phyloP scores from a whole-genome alignment of 176 grass and related monocot species.

The Pontederia paniculata region DNA sequence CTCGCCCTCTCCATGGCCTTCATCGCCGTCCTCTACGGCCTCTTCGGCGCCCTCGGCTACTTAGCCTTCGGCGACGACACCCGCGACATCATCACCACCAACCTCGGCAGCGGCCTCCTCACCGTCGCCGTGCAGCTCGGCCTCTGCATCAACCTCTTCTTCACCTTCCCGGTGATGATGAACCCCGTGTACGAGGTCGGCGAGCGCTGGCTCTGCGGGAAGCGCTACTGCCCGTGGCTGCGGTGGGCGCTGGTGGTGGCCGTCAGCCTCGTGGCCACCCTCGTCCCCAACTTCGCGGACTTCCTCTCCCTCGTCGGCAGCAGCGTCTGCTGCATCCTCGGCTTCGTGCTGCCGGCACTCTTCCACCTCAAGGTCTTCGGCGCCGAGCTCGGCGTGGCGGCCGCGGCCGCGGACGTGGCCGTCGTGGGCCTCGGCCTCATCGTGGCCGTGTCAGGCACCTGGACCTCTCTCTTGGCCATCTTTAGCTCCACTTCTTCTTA shows the following conservation, averaged over 20 bases:
- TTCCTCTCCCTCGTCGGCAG: conserved; percentile 83
- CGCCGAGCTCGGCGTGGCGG: conserved; percentile 31
- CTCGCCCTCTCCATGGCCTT: conserved; percentile 70
- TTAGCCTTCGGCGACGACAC: conserved; percentile 2
- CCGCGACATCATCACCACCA: conserved; percentile 6
- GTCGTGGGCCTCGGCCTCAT: conserved; percentile 41
- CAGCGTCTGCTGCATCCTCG: conserved; percentile 74
- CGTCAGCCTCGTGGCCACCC: conserved; percentile 55
- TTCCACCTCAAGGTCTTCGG: conserved; percentile 84
- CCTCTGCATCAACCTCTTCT: conserved; percentile 92
- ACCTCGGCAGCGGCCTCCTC: conserved; percentile 26
- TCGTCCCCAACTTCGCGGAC: conserved; percentile 80
- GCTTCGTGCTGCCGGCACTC: conserved; percentile 62
- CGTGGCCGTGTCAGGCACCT: conserved; percentile 61
- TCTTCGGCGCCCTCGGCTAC: conserved; percentile 8
- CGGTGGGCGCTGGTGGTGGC: conserved; percentile 51
- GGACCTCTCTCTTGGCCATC: conserved; percentile 69
- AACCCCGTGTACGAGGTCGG: conserved; percentile 84
- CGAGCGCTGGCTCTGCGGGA: conserved; percentile 68
- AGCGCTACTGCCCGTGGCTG: conserved; percentile 62
- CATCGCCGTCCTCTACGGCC: conserved; percentile 16
- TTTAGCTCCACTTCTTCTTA: conserved; percentile 19
- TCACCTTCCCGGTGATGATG: conserved; percentile 92
- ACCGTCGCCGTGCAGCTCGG: conserved; percentile 66
- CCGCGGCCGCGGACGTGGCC: conserved; percentile 25